Conservation (phyloP, 495 filamentous ascomycete species). For the Xylaria castorea region DNA sequence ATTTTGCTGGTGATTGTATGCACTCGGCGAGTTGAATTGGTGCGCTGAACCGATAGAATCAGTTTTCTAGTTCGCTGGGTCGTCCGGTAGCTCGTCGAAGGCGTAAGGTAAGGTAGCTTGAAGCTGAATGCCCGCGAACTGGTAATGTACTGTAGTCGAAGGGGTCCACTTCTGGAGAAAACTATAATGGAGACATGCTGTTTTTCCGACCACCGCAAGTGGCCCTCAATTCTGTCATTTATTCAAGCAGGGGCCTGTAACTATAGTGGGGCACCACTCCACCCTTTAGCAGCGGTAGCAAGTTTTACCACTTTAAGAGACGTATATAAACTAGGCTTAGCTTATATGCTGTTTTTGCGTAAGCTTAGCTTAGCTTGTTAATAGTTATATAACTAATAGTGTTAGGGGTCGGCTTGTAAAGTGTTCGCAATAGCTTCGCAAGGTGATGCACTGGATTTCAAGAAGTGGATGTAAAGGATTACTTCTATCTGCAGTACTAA, state of each 20-base stretch:
- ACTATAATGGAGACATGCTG: slow-evolving; percentile 34
- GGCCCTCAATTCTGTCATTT: neutral
- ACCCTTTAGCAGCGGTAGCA: neutral
- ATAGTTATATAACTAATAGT: no score
- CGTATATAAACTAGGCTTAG: no score
- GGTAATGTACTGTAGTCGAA: no score
- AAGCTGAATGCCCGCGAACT: slow-evolving; percentile 14
- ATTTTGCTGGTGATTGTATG: slow-evolving; percentile 31
- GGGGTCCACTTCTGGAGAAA: slow-evolving; percentile 29
- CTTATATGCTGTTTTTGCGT: no score
- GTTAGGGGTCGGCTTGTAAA: no score
- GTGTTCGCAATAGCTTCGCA: no score
- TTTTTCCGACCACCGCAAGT: slow-evolving; percentile 12
- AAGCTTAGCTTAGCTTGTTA: no score
- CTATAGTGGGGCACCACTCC: slow-evolving; percentile 5
- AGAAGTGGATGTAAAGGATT: no score
- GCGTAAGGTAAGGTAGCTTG: slow-evolving; percentile 6
- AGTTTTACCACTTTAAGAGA: no score
- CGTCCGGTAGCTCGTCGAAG: neutral
- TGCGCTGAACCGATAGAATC: neutral
- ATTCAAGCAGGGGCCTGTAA: neutral
- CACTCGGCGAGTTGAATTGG: slow-evolving; percentile 5
- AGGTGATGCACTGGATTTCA: no score
- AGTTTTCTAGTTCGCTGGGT: slow-evolving; percentile 7
- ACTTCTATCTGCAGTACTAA: no score